Conservation (phyloP, 306 rosid species). For the Sphenostylis stenocarpa region DNA sequence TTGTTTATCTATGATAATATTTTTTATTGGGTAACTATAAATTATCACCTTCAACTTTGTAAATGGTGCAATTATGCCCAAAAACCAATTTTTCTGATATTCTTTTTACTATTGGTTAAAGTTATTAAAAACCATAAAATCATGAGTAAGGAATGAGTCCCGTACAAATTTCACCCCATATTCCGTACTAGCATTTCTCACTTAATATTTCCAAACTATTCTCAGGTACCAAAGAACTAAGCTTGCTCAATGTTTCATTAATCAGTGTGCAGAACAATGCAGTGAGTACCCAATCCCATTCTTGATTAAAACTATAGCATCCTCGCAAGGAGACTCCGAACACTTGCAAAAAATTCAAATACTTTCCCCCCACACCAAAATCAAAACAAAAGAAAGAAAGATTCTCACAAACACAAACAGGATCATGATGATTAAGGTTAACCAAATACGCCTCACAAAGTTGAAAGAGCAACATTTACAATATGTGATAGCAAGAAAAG, state of each 20-base stretch:
- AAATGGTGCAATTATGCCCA: neutral
- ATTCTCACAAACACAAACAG: neutral
- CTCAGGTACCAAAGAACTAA: neutral
- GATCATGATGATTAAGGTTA: neutral
- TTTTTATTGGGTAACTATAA: neutral
- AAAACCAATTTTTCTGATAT: too few species aligned
- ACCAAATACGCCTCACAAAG: neutral
- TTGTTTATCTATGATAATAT: neutral
- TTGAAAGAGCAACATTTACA: neutral
- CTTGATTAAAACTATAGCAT: neutral
- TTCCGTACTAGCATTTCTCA: neutral
- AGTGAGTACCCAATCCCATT: neutral
- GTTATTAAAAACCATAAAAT: too few species aligned
- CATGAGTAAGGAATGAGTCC: too few species aligned
- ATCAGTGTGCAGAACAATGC: neutral
- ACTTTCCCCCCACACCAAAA: neutral
- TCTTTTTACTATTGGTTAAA: neutral
- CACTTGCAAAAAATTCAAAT: neutral
- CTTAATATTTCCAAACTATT: slow-evolving; percentile 1
- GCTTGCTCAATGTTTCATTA: neutral
- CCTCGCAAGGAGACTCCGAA: neutral
- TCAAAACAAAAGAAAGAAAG: neutral
- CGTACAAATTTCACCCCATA: neutral
- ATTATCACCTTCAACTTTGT: neutral
- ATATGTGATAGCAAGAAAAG: neutral